Evolutionary conservation across 2,329 filamentous ascomycete species (phyloP).

Genomic region (Aspergillus novofumigatus): DNA sequence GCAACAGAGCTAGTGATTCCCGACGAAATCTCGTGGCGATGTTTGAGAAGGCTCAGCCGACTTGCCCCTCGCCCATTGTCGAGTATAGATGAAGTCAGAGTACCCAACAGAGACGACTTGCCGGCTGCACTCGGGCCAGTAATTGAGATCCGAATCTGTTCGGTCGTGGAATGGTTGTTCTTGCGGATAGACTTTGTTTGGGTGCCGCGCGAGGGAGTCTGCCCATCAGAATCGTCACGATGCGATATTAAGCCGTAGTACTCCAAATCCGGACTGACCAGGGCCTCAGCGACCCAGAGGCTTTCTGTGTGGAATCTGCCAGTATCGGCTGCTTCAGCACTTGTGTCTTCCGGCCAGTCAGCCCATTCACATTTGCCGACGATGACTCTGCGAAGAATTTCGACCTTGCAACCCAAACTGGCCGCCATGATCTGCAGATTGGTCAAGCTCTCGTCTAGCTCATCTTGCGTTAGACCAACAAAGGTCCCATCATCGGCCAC

Average conservation of each 20-base stretch:
- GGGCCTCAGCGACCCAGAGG: slow-evolving; percentile 84
- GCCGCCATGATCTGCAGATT: slow-evolving; percentile 89
- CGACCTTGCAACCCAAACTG: slow-evolving; percentile 80
- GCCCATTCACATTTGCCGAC: slow-evolving; percentile 74
- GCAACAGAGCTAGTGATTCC: slow-evolving; percentile 92
- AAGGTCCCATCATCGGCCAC: slow-evolving; percentile 92
- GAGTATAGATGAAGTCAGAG: slow-evolving; percentile 77
- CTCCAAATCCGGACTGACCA: slow-evolving; percentile 71
- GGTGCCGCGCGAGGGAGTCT: not conserved
- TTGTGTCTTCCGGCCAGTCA: slow-evolving; percentile 36
- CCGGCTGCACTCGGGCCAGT: slow-evolving; percentile 87
- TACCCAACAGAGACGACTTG: slow-evolving; percentile 87
- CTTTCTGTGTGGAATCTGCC: slow-evolving; percentile 44
- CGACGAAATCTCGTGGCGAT: slow-evolving; percentile 87
- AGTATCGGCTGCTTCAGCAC: slow-evolving; percentile 15
- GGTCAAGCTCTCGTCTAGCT: slow-evolving; percentile 83
- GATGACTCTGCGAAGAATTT: slow-evolving; percentile 73
- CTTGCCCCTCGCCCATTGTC: slow-evolving; percentile 93
- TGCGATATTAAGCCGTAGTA: slow-evolving; percentile 26
- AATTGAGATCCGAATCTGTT: slow-evolving; percentile 81
- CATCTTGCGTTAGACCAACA: slow-evolving; percentile 80
- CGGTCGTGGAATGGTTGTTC: slow-evolving; percentile 48
- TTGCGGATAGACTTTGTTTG: slow-evolving; percentile 9
- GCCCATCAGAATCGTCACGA: not conserved
- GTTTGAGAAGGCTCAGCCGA: slow-evolving; percentile 80